Base-by-base conservation (phyloP, 2,329 filamentous ascomycete genomes). In the Mycosphaerella sp. region DNA sequence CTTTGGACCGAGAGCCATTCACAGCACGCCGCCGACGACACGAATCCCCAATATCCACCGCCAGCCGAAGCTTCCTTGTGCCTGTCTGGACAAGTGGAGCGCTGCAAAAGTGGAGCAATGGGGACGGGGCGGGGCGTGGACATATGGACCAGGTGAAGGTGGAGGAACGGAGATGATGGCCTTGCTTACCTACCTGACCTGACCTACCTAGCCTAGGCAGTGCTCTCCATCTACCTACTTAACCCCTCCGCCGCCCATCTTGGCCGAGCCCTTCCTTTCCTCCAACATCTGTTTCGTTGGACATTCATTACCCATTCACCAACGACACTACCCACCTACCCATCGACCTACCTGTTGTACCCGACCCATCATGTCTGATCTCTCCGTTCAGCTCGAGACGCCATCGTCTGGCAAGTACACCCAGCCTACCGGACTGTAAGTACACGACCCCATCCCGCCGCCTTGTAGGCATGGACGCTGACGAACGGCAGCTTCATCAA, bases 401-500 rank as follows among this genome's bases (percentile, higher is more conserved):
- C 85, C 86, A 55, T 59, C 80, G 62, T 81, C 82, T 64, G 85
- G 76, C 70, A 76, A 79, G 68, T 78, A 77, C 63, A 72, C 75
- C 50, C 77, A 79, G 72, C 77, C 76, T 55, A 78, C 74, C 51
- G 76, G 76, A 64, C 73, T 79, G 76, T 78, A 72, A 73, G 76
- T 76, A 23, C 21, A 21, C 21, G 21, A 21, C 21, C 21, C 21
- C 21, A 4, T 21, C 21, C 21, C 21, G 21, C 21, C 21, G 21
- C 21, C 21, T 2, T 21, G 14, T 17, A 21, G 21, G 21, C 21
- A 21, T 21, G 21, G 21, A 36, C 21, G n/a, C 44, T 52, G 41
- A 45, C 45, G 4, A 7, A 40, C 6, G 6, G 6, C 66, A 89
- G 86, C 58, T 93, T 89, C 80, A 93, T 95, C 81, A 91, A 93